These are phyloP conservation scores for Fusarium sp. DNA, from an alignment of 2,329 filamentous ascomycete species.

Conservation along the genomic window DNA sequence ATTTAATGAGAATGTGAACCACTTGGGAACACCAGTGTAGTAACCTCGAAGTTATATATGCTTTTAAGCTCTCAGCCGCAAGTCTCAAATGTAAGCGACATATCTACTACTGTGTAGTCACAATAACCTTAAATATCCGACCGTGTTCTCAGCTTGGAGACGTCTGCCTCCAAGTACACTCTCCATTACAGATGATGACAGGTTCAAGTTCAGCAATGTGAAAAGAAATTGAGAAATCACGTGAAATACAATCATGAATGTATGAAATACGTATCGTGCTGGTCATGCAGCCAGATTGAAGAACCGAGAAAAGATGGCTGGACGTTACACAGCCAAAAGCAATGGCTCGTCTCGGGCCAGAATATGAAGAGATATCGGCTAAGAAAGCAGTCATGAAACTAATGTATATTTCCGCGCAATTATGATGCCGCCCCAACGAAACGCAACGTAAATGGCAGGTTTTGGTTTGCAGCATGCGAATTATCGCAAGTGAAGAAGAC, in stretches of 20 bases:
- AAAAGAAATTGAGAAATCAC: not conserved
- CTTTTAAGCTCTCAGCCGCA: not conserved
- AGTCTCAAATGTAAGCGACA: too few relatives aligned
- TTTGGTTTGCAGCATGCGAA: not conserved
- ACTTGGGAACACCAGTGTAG: not conserved
- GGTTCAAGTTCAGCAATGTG: not conserved
- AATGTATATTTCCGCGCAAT: not conserved
- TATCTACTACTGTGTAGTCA: not conserved
- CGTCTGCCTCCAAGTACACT: not conserved
- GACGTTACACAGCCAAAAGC: not conserved
- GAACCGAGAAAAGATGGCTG: not conserved
- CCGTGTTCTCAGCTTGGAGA: rapidly evolving
- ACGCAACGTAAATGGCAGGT: not conserved
- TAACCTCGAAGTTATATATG: not conserved
- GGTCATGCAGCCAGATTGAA: too few relatives aligned
- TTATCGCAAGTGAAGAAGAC: not conserved
- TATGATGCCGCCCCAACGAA: not conserved
- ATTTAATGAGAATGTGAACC: not conserved
- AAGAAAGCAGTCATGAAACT: not conserved
- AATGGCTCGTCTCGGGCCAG: not conserved
- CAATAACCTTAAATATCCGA: rapidly evolving
- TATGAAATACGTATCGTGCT: not conserved
- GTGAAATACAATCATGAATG: not conserved
- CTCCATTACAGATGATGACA: not conserved
- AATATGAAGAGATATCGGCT: not conserved